A percentile compares a stretch with the other conserved stretches of the same genome.
phyloP scores from a whole-genome alignment of 306 rosid species.

The Dalbergia cochinchinensis region DNA sequence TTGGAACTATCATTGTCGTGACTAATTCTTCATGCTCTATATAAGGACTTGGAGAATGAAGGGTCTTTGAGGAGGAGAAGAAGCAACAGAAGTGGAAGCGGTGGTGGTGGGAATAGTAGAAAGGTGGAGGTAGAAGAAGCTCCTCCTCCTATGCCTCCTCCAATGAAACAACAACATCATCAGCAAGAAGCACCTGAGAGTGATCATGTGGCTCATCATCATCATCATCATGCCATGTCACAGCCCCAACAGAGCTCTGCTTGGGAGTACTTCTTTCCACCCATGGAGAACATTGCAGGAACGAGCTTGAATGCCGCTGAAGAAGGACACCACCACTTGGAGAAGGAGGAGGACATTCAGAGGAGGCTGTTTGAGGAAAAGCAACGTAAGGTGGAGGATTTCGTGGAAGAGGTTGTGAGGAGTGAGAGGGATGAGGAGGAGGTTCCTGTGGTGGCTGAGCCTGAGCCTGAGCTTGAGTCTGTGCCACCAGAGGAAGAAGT shows the following conservation, averaged over 20 bases:
- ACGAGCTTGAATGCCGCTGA: slow-evolving; percentile 59
- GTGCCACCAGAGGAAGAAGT: slow-evolving; percentile 44
- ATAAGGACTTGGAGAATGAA: slow-evolving; percentile 51
- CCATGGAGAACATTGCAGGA: slow-evolving; percentile 62
- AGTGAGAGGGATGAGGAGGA: slow-evolving; percentile 16
- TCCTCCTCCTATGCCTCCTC: slow-evolving; percentile 57
- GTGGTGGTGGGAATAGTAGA: slow-evolving; percentile 31
- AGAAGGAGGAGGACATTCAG: slow-evolving; percentile 52
- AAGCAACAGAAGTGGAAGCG: background rate
- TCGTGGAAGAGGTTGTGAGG: slow-evolving; percentile 33
- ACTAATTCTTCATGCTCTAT: background rate
- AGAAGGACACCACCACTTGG: slow-evolving; percentile 36
- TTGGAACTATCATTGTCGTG: too few relatives aligned
- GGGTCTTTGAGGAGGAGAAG: slow-evolving; percentile 54
- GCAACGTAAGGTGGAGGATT: slow-evolving; percentile 51
- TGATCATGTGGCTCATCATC: slow-evolving; percentile 47
- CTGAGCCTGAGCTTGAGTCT: background rate
- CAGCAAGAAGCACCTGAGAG: slow-evolving; percentile 23
- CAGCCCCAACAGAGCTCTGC: slow-evolving; percentile 53
- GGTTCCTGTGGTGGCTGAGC: slow-evolving; percentile 1
- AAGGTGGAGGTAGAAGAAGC: slow-evolving; percentile 45
- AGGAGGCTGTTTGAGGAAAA: slow-evolving; percentile 52
- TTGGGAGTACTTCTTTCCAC: slow-evolving; percentile 70
- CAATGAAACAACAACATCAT: slow-evolving; percentile 31
- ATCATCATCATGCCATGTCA: slow-evolving; percentile 42